Evolutionary conservation across 2,329 filamentous ascomycete genomes (phyloP).

Genomic region (Gnomoniopsis sp.): DNA sequence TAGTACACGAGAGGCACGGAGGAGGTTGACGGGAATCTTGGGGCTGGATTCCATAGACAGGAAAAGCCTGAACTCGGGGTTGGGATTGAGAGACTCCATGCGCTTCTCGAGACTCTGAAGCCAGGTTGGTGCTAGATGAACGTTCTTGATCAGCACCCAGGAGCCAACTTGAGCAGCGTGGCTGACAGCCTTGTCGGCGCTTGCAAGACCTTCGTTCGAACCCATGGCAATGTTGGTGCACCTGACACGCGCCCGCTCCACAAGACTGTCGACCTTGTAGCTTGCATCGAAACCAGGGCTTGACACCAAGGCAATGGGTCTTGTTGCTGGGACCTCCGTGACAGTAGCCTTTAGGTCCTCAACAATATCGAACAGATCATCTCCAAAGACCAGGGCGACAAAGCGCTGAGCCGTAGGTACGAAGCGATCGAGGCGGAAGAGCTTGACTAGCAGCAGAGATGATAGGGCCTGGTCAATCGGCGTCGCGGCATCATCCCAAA

Average conservation of each 20-base stretch:
- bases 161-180: constrained; percentile 87
- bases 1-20: constrained; percentile 87
- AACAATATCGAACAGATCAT: constrained; percentile 75
- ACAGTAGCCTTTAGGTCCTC: constrained; percentile 86
- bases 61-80: constrained; percentile 90
- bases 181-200: constrained; percentile 91
- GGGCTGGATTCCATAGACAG: constrained; percentile 96
- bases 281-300: constrained; percentile 96
- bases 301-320: constrained; percentile 88
- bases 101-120: constrained; percentile 96
- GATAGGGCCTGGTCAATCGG: constrained; percentile 73
- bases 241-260: constrained; percentile 74
- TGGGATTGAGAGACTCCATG: constrained; percentile 90
- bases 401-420: constrained; percentile 92
- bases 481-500: constrained; percentile 65
- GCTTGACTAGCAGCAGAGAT: constrained; percentile 85
- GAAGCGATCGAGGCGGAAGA: constrained; percentile 93
- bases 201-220: constrained; percentile 88
- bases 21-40: constrained; percentile 94
- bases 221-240: constrained; percentile 99
- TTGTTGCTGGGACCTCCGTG: constrained; percentile 75
- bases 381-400: constrained; percentile 79
- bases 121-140: constrained; percentile 94
- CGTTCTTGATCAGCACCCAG: constrained; percentile 99
- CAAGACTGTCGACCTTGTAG: constrained; percentile 96